phyloP scores from a whole-genome alignment of 805 yeast genomes.

The Wickerhamomyces mucosus region DNA sequence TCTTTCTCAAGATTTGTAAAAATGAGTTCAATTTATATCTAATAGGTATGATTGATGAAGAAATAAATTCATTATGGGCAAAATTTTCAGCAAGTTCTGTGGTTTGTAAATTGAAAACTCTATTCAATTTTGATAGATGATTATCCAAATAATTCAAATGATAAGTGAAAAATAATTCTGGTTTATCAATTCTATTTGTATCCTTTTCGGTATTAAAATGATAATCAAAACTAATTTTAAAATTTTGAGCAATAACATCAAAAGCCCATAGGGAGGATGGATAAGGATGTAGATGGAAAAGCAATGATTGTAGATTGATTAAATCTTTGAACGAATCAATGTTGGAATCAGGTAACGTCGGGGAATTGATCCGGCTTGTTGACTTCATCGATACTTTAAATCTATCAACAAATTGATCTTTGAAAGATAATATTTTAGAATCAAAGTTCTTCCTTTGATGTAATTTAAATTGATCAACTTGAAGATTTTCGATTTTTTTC shows the following conservation, averaged over 20 bases:
- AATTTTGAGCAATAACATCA: constrained; percentile 34
- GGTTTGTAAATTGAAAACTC: constrained; percentile 27
- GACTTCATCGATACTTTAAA: constrained; percentile 7
- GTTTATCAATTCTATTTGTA: constrained; percentile 36
- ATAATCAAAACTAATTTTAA: constrained; percentile 39
- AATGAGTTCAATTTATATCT: constrained; percentile 30
- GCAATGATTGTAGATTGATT: constrained; percentile 12
- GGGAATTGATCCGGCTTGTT: constrained; percentile 13
- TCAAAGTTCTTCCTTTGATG: constrained; percentile 4
- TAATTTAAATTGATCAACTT: not conserved
- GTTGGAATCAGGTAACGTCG: constrained; percentile 1
- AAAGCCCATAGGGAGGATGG: constrained; percentile 45
- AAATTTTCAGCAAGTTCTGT: constrained; percentile 19
- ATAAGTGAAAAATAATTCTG: constrained; percentile 44
- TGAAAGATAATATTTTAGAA: constrained; percentile 5
- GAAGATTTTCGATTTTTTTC: constrained; percentile 1
- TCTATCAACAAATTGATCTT: constrained; percentile 2
- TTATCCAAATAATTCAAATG: constrained; percentile 35
- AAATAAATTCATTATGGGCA: constrained; percentile 31
- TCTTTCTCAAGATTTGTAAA: constrained; percentile 13
- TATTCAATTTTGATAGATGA: constrained; percentile 30
- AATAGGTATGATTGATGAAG: constrained; percentile 31
- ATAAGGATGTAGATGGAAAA: constrained; percentile 9
- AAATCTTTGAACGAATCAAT: constrained; percentile 5
- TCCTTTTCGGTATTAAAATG: constrained; percentile 39